Evolutionary conservation across 2,329 filamentous ascomycete genomes (phyloP).

Genomic region (Endothia cerciana): DNA sequence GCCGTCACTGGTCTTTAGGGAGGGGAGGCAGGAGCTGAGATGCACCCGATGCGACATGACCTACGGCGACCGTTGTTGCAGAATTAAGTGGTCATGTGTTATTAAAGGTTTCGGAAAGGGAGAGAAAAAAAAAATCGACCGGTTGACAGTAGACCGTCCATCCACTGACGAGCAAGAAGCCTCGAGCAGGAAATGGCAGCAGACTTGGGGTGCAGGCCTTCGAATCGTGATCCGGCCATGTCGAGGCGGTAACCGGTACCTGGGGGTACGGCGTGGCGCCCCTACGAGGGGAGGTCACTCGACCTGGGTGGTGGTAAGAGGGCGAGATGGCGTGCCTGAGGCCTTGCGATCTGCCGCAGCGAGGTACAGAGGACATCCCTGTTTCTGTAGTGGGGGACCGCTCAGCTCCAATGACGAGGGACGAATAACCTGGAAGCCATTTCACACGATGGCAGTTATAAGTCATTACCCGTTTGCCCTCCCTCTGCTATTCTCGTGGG

Average conservation of each 20-base stretch:
- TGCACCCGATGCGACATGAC: not conserved
- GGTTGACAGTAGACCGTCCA: slow-evolving; percentile 6
- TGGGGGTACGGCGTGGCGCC: not conserved
- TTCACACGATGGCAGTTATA: slow-evolving; percentile 20
- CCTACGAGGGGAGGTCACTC: slow-evolving; percentile 19
- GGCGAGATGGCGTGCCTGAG: slow-evolving; percentile 3
- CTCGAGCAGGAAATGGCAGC: not conserved
- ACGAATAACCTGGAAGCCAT: slow-evolving; percentile 25
- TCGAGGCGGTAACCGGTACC: slow-evolving; percentile 12
- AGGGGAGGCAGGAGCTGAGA: no score
- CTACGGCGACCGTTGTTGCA: not conserved
- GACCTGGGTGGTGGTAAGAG: slow-evolving; percentile 11
- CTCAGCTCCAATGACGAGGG: slow-evolving; percentile 27
- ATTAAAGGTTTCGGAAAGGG: no score
- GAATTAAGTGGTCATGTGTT: no score
- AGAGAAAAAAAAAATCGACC: no score
- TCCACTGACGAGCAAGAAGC: not conserved
- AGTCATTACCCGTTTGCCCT: not conserved
- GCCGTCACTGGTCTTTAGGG: not conserved
- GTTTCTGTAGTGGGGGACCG: slow-evolving; percentile 12
- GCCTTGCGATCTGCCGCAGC: slow-evolving; percentile 7
- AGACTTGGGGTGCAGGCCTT: not conserved
- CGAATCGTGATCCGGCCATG: slow-evolving; percentile 21
- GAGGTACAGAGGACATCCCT: slow-evolving; percentile 22
- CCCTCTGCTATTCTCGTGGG: slow-evolving; percentile 4